Base-by-base conservation (phyloP, 1,284 basidiomycete species). In the Phylloporus sp. region DNA sequence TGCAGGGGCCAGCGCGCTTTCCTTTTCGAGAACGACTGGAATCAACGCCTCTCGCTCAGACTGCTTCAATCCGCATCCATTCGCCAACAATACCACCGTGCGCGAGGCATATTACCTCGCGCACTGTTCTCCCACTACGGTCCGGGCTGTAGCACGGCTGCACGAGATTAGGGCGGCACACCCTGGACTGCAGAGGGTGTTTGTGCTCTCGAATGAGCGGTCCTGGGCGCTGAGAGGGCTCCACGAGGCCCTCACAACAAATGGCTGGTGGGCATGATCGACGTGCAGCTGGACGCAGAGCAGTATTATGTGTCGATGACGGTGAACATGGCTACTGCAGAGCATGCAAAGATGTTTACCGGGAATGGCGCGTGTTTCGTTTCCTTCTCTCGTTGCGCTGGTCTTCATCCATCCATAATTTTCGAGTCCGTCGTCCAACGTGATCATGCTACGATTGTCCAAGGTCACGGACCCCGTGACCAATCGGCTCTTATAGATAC, bases 291-390 rank as follows among this genome's bases (percentile, higher is more conserved):
- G 51, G 80, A 81, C 56, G 58, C 76, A 62, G 80, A 82, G 58
- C 85, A 90, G 69, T 77, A 76, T 29, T 80, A 86, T 51, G 83
- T 91, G 1, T 80, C 79, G 24, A 84, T 85, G 66, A 88, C 85
- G 12, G 84, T 91, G 20, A 89, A 92, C 75, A 90, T 90, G 86
- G 88, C 86, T 29, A 83, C 92, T 39, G 90, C 86, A 1, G 82
- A 89, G 69, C 78, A 82, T 56, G 85, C 88, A 1, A 87, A 89
- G 65, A 86, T 91, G 61, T 92, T 91, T 74, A 78, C 92, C 20
- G 90, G 90, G 3, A 95, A 94, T 70, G 28, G 59, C 56, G 8
- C 52, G 59, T 60, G 17, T 31, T 3, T 20, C 11, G 11, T 28
- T 20, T 1, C n/a, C n/a, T n/a, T n/a, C n/a, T n/a, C n/a, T n/a